Conservation (phyloP, 345 rosid species). For the Camelina laxa region DNA sequence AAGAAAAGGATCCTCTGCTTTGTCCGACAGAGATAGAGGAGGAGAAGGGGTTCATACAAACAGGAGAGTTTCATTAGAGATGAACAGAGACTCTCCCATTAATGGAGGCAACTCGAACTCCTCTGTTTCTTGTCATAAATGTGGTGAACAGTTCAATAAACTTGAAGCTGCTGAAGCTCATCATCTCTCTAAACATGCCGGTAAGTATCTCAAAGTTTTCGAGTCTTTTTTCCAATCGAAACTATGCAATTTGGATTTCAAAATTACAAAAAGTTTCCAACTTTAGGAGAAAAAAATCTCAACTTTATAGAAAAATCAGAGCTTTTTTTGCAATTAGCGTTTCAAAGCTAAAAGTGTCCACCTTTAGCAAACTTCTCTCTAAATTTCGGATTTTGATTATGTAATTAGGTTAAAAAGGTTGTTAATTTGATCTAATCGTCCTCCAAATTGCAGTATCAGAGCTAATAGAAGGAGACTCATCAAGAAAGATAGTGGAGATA, state of each 20-base stretch:
- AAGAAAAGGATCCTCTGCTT: conserved; percentile 57
- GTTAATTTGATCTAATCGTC: background rate
- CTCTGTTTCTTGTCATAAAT: conserved; percentile 86
- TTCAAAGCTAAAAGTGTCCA: background rate
- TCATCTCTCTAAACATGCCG: conserved; percentile 98
- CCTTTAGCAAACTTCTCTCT: background rate
- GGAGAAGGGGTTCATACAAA: conserved; percentile 53
- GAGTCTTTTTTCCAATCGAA: background rate
- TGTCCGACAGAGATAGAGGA: conserved; percentile 54
- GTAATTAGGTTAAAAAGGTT: background rate
- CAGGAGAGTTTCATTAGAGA: conserved; percentile 63
- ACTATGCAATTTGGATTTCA: conserved; percentile 4
- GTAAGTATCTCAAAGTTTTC: conserved; percentile 45
- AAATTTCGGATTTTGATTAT: background rate
- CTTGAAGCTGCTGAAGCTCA: conserved; percentile 97
- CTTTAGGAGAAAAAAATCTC: background rate
- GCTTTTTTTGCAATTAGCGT: background rate
- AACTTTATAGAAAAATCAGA: background rate
- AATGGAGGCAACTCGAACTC: conserved; percentile 49
- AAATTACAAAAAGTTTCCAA: conserved; percentile 2
- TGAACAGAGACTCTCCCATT: conserved; percentile 47
- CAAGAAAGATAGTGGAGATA: conserved; percentile 97
- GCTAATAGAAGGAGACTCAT: conserved; percentile 94
- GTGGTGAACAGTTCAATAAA: conserved; percentile 91
- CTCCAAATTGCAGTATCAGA: conserved; percentile 73